Base-by-base conservation (phyloP, 257 asterid species). In the Apocynum venetum region DNA sequence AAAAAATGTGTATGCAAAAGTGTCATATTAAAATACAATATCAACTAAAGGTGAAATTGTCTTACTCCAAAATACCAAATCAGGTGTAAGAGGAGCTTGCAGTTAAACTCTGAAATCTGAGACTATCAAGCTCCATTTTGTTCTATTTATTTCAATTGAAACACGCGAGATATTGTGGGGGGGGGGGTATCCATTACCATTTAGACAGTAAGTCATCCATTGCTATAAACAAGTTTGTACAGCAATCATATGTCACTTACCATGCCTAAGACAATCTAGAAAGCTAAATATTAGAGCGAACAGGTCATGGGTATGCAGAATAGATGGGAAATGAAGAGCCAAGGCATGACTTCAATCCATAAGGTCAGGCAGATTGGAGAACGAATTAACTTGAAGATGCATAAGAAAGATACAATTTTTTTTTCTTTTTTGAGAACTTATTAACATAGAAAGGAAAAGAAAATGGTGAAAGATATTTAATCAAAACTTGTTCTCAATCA, bases 241-340 rank as follows among this genome's bases (percentile, higher is more conserved):
- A 49, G 36, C 20, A 40, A 40, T 19, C 41, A 11, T 35, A 71
- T 17, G 55, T 36, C 63, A 20, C 60, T 35, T 35, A 59, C 49
- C 71, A 19, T 60, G 63, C 71, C 74, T 78, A 12, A 9, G 56
- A 1, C 52, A 71, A 59, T 71, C 44, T 20, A 65, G 48, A 60
- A 78, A 71, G 7, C 19, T 48, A 48, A 49, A 38, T 46, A 36
- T 20, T n/a, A 8, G 49, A 51, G 53, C 2, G 31, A 19, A 46
- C 41, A 9, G 49, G 72, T 48, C 9, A 38, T 6, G 15, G 46
- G 44, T 47, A 31, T 4, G 15, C 73, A 17, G 15, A 40, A 8
- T 19, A 41, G 41, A 53, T 2, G 20, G 60, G 7, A 53, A 53
- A 53, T 4, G 7, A 53, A 53, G 60, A 53, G 60, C n/a, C n/a